Percentiles rank a stretch among this genome's conserved stretches.
phyloP scores from a whole-genome alignment of 2,329 filamentous ascomycete genomes.

The Aschersonia sp. region DNA sequence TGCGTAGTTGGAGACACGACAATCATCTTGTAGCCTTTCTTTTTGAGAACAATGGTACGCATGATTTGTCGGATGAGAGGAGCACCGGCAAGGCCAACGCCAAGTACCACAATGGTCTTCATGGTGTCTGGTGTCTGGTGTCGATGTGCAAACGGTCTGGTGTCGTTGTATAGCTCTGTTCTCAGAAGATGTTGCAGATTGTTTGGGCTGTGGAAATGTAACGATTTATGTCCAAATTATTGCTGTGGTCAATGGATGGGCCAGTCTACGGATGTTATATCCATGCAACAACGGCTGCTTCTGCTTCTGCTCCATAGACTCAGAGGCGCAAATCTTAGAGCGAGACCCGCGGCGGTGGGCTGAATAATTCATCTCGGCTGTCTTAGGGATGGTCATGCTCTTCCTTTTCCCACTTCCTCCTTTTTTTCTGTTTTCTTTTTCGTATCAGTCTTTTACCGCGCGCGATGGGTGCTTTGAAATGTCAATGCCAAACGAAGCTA shows the following conservation, averaged over 20 bases:
- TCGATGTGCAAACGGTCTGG: not conserved
- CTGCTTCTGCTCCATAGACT: too few relatives aligned
- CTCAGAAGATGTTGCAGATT: too few relatives aligned
- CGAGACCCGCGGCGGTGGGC: not conserved
- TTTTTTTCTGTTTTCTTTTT: not conserved
- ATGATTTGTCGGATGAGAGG: conserved; percentile 36
- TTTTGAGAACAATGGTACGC: conserved; percentile 24
- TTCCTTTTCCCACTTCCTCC: too few relatives aligned
- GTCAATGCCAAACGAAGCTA: not conserved
- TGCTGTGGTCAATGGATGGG: too few relatives aligned
- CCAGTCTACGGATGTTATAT: too few relatives aligned
- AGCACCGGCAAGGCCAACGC: conserved; percentile 30
- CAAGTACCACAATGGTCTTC: conserved; percentile 33
- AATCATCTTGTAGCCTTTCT: conserved; percentile 25
- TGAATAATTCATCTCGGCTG: not conserved
- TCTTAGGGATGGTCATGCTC: not conserved
- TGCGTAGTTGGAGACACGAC: conserved; percentile 33
- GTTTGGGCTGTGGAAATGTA: too few relatives aligned
- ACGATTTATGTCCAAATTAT: too few relatives aligned
- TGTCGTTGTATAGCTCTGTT: not conserved
- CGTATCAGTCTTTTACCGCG: not conserved
- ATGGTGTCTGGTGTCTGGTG: conserved; percentile 1
- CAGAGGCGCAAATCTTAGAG: not conserved
- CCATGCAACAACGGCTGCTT: too few relatives aligned
- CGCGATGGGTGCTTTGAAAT: not conserved